Evolutionary conservation across 2,329 filamentous ascomycete species (phyloP), one percentile per base, ranked within the genome.

Genomic region (Cladobotryum mycophilum): DNA sequence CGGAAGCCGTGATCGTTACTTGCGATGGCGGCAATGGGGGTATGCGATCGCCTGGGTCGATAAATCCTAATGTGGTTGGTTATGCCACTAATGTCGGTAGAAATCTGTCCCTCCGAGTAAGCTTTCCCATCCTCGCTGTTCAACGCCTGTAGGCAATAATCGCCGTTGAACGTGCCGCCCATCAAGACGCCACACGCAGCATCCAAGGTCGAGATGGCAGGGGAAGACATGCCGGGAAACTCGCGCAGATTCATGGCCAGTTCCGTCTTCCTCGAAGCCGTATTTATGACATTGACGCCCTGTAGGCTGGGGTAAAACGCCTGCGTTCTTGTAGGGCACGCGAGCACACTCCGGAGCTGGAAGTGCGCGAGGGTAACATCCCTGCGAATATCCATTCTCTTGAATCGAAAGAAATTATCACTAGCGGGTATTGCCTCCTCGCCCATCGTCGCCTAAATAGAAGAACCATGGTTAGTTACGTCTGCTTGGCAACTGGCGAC

Each of bases 51-150:
- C n/a, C 82, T 74, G 12, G 76, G 70, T 22, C 70, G 65, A 59
- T 83, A 72, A 9, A 86, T 67, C 56, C 84, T 76, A 30, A 84
- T 70, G 60, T 86, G 82, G 55, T 86, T 86, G 48, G 81, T 84
- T 52, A 86, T 85, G 35, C 78, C 78, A 53, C 76, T 79, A 4
- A 60, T 53, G 48, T 73, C 66, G 41, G 55, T 67, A 25, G 74
- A 83, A 51, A 76, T 76, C 51, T 65, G 73, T 1, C 78, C 78
- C 41, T 75, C 68, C 9, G 67, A 63, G 48, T 64, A 69, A 2
- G 58, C 58, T 18, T 58, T 63, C 35, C 56, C 61, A 35, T 70
- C 67, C 5, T 70, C 59, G 1, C 72, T 67, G 48, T 77, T 66
- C 14, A 80, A 58, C 33, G 67, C 64, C 45, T 76, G 71, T 49